A percentile compares a stretch with the other conserved stretches of the same genome.
These are phyloP conservation scores for Globisporangium mamillatum DNA, from an alignment of 352 stramenopile species.

Conservation along the genomic window DNA sequence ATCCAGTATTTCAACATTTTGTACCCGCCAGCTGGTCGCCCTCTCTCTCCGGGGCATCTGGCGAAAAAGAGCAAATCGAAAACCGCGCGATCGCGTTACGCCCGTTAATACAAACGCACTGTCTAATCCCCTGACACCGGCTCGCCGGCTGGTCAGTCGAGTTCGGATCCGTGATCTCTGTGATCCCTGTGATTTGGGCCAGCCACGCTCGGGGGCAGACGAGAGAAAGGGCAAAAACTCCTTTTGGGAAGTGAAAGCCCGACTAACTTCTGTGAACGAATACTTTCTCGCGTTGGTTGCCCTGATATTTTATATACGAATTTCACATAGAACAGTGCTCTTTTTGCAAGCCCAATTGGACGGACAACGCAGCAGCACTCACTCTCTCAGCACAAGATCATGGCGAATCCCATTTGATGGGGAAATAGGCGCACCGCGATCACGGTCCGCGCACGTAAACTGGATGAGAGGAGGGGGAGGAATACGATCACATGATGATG, in stretches of 20 bases:
- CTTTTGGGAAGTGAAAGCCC: not conserved
- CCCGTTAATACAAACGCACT: not conserved
- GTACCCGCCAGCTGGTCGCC: not conserved
- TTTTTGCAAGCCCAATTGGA: not conserved
- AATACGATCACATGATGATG: not conserved
- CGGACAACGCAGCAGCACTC: too few relatives aligned
- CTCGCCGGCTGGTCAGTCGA: not conserved
- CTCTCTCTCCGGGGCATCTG: not conserved
- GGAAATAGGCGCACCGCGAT: not conserved
- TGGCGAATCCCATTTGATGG: not conserved
- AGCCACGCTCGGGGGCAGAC: not conserved
- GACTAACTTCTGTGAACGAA: too few relatives aligned
- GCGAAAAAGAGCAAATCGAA: not conserved
- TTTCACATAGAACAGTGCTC: not conserved
- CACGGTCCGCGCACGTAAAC: not conserved
- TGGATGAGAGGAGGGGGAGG: not conserved
- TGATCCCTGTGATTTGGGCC: not conserved
- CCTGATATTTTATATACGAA: not conserved
- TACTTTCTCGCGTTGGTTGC: not conserved
- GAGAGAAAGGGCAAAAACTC: not conserved
- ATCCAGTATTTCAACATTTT: not conserved
- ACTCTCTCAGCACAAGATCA: not conserved
- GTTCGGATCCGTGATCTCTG: too few relatives aligned
- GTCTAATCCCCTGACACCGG: not conserved
- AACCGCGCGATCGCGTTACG: not conserved